Evolutionary conservation across 2,329 filamentous ascomycete genomes (phyloP).

Genomic region (Mycosphaerella sp.): DNA sequence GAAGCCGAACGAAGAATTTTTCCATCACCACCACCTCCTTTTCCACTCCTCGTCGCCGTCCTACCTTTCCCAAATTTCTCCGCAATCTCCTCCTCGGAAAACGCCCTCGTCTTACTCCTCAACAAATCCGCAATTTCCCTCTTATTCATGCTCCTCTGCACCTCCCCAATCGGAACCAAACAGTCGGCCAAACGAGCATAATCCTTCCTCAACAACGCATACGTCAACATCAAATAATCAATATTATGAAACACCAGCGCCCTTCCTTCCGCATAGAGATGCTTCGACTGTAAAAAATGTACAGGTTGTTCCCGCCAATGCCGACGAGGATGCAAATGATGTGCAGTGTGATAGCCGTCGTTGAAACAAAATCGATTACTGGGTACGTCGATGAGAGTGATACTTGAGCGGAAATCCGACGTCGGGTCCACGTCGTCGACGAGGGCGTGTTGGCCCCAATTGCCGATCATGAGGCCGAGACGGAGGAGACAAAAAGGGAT

Average conservation of each 20-base stretch:
- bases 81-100: conserved; percentile 58
- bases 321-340: conserved; percentile 68
- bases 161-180: conserved; percentile 63
- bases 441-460: conserved; percentile 79
- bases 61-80: conserved; percentile 44
- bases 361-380: conserved; percentile 80
- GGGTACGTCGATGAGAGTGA: conserved; percentile 70
- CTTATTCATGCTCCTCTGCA: conserved; percentile 58
- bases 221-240: conserved; percentile 70
- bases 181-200: conserved; percentile 63
- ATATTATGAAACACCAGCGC: conserved; percentile 76
- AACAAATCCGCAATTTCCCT: conserved; percentile 59
- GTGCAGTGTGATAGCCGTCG: conserved; percentile 75
- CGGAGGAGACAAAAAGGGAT: conserved; percentile 61
- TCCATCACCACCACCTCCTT: too few species aligned
- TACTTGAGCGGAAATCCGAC: conserved; percentile 71
- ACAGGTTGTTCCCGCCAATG: conserved; percentile 78
- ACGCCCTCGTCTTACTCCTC: conserved; percentile 56
- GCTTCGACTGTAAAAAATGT: conserved; percentile 64
- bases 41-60: too few species aligned
- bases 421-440: conserved; percentile 69
- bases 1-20: not conserved
- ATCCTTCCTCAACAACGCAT: conserved; percentile 62
- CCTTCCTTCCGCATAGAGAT: conserved; percentile 57
- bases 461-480: conserved; percentile 70